Percentiles rank a stretch among this genome's conserved stretches.
Evolutionary conservation across 306 rosid genomes (phyloP).

Genomic region (Heteromeles arbutifolia): DNA sequence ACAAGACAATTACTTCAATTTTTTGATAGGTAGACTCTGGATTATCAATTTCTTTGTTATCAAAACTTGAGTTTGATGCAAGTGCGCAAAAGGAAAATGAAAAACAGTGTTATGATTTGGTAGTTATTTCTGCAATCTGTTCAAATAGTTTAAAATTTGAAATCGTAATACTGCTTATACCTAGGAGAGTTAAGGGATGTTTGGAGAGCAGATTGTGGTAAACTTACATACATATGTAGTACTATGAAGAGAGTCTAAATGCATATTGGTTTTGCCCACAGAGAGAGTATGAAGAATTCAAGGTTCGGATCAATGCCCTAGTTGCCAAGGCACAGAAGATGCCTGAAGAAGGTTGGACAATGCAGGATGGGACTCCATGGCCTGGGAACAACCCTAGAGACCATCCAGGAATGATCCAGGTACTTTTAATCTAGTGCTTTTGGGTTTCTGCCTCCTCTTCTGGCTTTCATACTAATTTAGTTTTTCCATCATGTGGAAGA

Average conservation of each 20-base stretch:
- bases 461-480: constrained; percentile 7
- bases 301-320: constrained; percentile 79
- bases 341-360: constrained; percentile 99
- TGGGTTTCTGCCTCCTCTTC: not conserved
- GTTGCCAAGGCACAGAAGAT: constrained; percentile 95
- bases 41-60: not conserved
- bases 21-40: not conserved
- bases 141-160: not conserved
- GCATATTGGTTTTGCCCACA: constrained; percentile 26
- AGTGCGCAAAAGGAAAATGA: not conserved
- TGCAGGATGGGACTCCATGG: constrained; percentile 99
- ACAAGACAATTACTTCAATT: not conserved
- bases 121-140: not conserved
- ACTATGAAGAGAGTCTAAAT: not conserved
- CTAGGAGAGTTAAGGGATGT: not conserved
- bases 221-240: not conserved
- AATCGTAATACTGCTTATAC: not conserved
- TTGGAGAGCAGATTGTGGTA: not conserved
- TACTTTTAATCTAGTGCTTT: constrained; percentile 19
- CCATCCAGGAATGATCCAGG: constrained; percentile 99
- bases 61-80: not conserved
- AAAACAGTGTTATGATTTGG: not conserved
- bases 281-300: constrained; percentile 99
- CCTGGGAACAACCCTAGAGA: constrained; percentile 99
- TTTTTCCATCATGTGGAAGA: constrained; percentile 11